phyloP scores from a whole-genome alignment of 352 stramenopile genomes.

The Globisporangium viniferum region DNA sequence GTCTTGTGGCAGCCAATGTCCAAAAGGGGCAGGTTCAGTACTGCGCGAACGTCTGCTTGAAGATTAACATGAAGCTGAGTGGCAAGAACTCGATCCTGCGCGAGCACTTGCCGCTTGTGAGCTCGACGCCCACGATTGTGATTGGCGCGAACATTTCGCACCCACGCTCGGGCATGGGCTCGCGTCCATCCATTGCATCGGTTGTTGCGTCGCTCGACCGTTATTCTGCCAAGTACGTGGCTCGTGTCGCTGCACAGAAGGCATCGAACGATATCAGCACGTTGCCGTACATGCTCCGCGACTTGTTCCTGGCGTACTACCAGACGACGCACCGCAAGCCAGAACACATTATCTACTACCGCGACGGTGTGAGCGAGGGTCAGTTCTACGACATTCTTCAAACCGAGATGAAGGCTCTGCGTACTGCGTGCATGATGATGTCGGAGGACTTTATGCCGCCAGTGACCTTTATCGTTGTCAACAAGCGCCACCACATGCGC shows the following conservation, averaged over 20 bases:
- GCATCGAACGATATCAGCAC: neutral
- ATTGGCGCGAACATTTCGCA: constrained; percentile 1
- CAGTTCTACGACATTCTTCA: neutral
- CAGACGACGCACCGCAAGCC: neutral
- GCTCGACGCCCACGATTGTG: neutral
- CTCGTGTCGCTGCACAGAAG: neutral
- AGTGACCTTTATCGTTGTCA: neutral
- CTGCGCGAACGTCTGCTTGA: neutral
- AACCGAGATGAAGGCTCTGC: neutral
- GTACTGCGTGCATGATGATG: neutral
- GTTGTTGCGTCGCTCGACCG: neutral
- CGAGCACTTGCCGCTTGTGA: neutral
- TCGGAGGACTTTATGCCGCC: neutral
- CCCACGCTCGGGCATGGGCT: neutral
- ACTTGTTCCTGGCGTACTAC: neutral
- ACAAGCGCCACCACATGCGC: neutral
- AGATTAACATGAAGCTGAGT: neutral
- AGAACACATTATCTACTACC: constrained; percentile 1
- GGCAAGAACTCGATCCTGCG: neutral
- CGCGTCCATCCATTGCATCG: neutral
- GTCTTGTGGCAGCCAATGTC: neutral
- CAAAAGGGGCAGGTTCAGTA: neutral
- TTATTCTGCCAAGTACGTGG: neutral
- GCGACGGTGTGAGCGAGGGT: neutral
- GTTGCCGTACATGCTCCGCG: neutral